These are phyloP conservation scores for Xerocomus spinulosus DNA, from an alignment of 768 basidiomycete genomes.

Conservation along the genomic window DNA sequence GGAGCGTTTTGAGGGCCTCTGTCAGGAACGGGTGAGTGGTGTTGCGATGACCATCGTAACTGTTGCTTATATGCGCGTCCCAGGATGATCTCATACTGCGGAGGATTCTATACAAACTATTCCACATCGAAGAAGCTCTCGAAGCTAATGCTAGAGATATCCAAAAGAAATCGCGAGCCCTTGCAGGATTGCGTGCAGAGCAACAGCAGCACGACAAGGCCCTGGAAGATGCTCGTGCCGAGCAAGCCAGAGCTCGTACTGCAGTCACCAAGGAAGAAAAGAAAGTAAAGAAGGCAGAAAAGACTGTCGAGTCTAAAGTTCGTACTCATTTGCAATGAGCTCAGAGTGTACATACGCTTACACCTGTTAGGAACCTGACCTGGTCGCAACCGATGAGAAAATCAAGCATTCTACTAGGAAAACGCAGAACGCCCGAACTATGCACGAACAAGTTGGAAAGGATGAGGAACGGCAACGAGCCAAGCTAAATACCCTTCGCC, in stretches of 20 bases:
- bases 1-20: constrained; percentile 76
- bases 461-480: constrained; percentile 50
- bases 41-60: background rate
- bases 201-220: constrained; percentile 67
- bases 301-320: constrained; percentile 79
- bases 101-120: constrained; percentile 83
- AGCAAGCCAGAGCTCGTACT: constrained; percentile 74
- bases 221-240: constrained; percentile 67
- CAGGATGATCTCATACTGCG: constrained; percentile 81
- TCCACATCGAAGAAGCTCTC: constrained; percentile 82
- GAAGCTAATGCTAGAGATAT: constrained; percentile 68
- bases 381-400: constrained; percentile 80
- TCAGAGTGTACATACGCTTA: background rate
- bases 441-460: constrained; percentile 57
- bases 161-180: constrained; percentile 64
- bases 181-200: constrained; percentile 63
- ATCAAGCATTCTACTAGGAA: constrained; percentile 84
- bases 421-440: constrained; percentile 60
- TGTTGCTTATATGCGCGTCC: constrained; percentile 6
- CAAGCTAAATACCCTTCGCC: constrained; percentile 52
- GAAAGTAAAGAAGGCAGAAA: constrained; percentile 86
- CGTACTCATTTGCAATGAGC: constrained; percentile 9
- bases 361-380: constrained; percentile 64
- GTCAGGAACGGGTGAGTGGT: constrained; percentile 61
- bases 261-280: constrained; percentile 81